Conservation (phyloP, 345 rosid genomes). For the Salix suchowensis region DNA sequence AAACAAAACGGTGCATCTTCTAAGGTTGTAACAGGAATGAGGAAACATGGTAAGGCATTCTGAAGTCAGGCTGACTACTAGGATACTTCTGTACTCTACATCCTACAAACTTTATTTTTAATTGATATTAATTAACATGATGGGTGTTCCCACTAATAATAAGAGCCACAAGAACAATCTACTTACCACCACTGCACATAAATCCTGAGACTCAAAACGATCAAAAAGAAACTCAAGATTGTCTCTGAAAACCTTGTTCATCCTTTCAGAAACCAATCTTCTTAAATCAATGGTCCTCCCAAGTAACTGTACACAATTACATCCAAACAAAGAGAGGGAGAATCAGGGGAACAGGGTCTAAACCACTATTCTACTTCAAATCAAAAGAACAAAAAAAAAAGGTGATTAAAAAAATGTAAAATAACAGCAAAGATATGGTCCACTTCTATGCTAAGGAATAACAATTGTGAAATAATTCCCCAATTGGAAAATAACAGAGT, state of each 20-base stretch:
- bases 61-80: background rate
- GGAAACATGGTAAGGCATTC: background rate
- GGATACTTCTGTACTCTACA: background rate
- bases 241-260: slow-evolving; percentile 94
- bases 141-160: background rate
- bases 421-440: background rate
- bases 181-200: slow-evolving; percentile 87
- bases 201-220: slow-evolving; percentile 92
- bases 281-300: slow-evolving; percentile 92
- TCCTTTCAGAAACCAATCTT: slow-evolving; percentile 77
- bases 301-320: slow-evolving; percentile 54
- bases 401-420: background rate
- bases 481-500: background rate
- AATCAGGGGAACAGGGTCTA: background rate
- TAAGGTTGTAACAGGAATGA: background rate
- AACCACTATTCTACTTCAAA: background rate
- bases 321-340: background rate
- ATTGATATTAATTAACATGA: background rate
- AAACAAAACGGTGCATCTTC: background rate
- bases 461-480: background rate
- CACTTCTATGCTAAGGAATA: background rate
- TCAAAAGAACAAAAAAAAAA: background rate
- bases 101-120: background rate
- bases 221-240: slow-evolving; percentile 94
- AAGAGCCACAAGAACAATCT: slow-evolving; percentile 8